phyloP scores from a whole-genome alignment of 225 moss, liverwort and hornwort species.

The Asterella californica region DNA sequence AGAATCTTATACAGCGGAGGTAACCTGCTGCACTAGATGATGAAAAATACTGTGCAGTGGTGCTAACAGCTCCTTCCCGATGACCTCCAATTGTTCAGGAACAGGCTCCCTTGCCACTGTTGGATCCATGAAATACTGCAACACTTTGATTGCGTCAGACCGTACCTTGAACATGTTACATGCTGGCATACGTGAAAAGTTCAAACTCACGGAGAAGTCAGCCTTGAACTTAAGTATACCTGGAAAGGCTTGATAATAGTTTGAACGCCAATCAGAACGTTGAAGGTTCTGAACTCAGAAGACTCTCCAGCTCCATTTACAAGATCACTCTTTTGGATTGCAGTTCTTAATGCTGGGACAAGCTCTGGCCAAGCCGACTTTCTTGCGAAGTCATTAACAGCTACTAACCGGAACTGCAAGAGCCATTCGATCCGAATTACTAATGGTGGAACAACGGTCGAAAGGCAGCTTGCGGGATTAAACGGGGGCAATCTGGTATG shows the following conservation, averaged over 20 bases:
- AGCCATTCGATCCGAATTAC: background rate
- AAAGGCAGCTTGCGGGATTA: background rate
- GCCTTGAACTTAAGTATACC: slow-evolving; percentile 29
- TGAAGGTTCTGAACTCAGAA: slow-evolving; percentile 61
- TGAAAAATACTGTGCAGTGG: slow-evolving; percentile 84
- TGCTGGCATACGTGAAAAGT: background rate
- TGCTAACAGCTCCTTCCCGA: slow-evolving; percentile 71
- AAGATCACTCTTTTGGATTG: slow-evolving; percentile 69
- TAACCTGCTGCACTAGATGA: slow-evolving; percentile 76
- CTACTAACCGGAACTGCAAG: slow-evolving; percentile 74
- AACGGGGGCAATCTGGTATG: background rate
- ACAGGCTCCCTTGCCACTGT: slow-evolving; percentile 76
- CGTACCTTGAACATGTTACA: background rate
- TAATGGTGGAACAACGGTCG: background rate
- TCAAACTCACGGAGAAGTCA: background rate
- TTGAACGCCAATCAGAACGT: slow-evolving; percentile 69
- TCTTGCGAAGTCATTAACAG: slow-evolving; percentile 63
- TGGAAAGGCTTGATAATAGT: slow-evolving; percentile 77
- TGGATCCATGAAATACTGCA: slow-evolving; percentile 84
- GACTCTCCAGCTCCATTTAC: slow-evolving; percentile 42
- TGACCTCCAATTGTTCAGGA: slow-evolving; percentile 72
- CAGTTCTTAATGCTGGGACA: slow-evolving; percentile 68
- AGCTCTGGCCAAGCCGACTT: slow-evolving; percentile 73
- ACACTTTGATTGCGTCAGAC: slow-evolving; percentile 12
- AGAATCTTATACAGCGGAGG: background rate